Evolutionary conservation across 306 rosid species (phyloP).

Genomic region (Hippophae gyantsensis): DNA sequence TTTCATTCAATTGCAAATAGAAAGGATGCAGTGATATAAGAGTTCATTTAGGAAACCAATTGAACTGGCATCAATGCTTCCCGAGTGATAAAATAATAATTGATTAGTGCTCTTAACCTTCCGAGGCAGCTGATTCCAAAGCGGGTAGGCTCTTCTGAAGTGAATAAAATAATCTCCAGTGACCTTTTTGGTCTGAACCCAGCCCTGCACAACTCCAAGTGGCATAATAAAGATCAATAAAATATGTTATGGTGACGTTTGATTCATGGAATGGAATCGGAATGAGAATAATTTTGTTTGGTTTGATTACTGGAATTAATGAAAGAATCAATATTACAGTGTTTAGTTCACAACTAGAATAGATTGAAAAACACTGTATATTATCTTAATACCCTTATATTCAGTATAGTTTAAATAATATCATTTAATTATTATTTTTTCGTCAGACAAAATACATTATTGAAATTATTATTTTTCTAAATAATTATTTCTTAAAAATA

Average conservation of each 20-base stretch:
- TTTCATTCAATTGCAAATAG: not conserved
- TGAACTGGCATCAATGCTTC: constrained; percentile 10
- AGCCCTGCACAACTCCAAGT: constrained; percentile 42
- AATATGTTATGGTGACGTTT: not conserved
- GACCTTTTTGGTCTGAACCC: constrained; percentile 77
- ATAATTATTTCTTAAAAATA: too few species aligned
- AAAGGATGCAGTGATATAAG: not conserved
- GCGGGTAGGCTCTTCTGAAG: constrained; percentile 97
- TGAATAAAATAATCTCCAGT: constrained; percentile 74
- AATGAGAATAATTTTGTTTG: too few species aligned
- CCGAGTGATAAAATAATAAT: constrained; percentile 7
- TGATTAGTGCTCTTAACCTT: constrained; percentile 43
- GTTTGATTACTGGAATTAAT: too few species aligned
- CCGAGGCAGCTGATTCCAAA: constrained; percentile 92
- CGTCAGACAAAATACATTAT: too few species aligned
- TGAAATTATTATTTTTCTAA: too few species aligned
- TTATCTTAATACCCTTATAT: too few species aligned
- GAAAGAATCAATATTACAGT: too few species aligned
- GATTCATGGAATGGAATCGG: too few species aligned
- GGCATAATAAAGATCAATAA: constrained; percentile 7
- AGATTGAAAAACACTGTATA: too few species aligned
- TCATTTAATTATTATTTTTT: too few species aligned
- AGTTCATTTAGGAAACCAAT: constrained; percentile 2
- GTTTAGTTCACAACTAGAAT: too few species aligned
- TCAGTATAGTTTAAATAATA: too few species aligned